Evolutionary conservation across 345 rosid genomes (phyloP).

Genomic region (Salix udensis): DNA sequence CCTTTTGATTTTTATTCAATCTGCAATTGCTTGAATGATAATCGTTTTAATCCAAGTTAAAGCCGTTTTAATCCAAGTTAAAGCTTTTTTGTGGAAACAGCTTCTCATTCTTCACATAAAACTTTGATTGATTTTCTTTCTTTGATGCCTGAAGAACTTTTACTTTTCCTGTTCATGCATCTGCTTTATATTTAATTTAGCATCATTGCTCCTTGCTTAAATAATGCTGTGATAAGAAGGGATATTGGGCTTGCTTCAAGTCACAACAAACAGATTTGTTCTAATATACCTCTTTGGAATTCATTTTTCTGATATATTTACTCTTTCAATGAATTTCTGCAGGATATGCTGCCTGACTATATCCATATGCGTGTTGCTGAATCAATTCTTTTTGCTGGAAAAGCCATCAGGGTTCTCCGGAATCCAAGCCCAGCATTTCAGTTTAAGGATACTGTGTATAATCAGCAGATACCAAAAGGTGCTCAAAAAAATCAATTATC

Average conservation of each 20-base stretch:
- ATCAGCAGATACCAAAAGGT: conserved; percentile 50
- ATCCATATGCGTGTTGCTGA: conserved; percentile 88
- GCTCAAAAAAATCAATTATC: conserved; percentile 56
- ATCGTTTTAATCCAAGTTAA: neutral
- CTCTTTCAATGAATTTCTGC: conserved; percentile 30
- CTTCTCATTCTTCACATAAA: neutral
- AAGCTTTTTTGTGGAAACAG: neutral
- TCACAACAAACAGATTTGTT: neutral
- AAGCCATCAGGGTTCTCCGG: conserved; percentile 91
- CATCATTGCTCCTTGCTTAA: neutral
- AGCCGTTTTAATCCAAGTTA: neutral
- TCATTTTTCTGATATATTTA: conserved; percentile 10
- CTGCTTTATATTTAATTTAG: neutral
- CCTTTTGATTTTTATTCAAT: no score
- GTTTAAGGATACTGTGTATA: conserved; percentile 49
- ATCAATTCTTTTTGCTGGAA: conserved; percentile 92
- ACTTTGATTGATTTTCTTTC: neutral
- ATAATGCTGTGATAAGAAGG: neutral
- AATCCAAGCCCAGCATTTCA: conserved; percentile 76
- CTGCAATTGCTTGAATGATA: no score
- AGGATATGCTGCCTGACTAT: conserved; percentile 95
- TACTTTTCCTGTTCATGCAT: neutral
- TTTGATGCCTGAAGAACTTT: neutral
- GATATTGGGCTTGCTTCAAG: neutral
- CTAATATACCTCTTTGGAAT: neutral